Base-by-base conservation (phyloP, 192 early-diverging fungal genomes). In the Coemansia biformis region DNA sequence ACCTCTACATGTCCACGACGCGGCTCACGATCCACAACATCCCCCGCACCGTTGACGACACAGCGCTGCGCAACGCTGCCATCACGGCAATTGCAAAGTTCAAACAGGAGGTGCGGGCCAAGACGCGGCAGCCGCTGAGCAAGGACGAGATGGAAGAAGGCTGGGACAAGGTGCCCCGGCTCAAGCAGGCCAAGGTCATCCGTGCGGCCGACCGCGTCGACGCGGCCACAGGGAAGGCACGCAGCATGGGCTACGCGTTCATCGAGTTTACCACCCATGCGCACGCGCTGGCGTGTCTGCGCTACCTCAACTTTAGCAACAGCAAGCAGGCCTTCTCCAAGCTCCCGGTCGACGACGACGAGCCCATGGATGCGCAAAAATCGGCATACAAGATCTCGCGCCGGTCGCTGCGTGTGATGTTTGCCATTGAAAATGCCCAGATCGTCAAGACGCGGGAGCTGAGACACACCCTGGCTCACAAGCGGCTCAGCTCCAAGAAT, bases 231-330 rank as follows among this genome's bases (percentile, higher is more conserved):
- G 79, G 86, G 30, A 68, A 82, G 53, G 54, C 71, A 13, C 79
- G 84, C 23, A 86, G 82, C 48, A 88, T 89, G 63, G 91, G 95
- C 35, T 96, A 87, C 50, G 93, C 88, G 26, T 98, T 98, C 77
- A 70, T 98, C 61, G 95, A 98, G 70, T 96, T 88, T 54, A 76
- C 52, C 19, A 75, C 75, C 8, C 92, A 98, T 57, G 78, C 90
- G 0, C 91, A 96, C 54, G 95, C 95, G 10, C 76, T 98, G 43
- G 92, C 92, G 9, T 90, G 90, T 51, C 70, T 98, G 51, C 79
- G 95, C 32, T 92, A 84, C 57, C 77, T 98, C 56, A 95, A 93
- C 75, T 91, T 93, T 63, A 78, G 81, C 43, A 82, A 82, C 5
- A 76, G 75, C 43, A 47, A 82, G 38, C 59, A 63, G 47, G 81